These are phyloP conservation scores for Pseudodiploospora longispora DNA, from an alignment of 2,329 filamentous ascomycete genomes.

Conservation along the genomic window DNA sequence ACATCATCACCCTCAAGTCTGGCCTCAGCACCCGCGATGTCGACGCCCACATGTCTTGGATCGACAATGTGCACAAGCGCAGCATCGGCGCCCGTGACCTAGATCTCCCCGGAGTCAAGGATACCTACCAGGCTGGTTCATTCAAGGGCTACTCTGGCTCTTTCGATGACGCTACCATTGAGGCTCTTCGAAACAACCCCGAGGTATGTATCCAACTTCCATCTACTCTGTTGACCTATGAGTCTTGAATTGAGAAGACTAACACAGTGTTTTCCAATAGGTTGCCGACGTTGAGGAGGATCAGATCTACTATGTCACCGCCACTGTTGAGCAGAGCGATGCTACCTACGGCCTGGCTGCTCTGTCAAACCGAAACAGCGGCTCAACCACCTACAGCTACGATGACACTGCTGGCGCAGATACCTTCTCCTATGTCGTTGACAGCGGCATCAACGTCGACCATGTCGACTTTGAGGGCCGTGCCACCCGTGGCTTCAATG, in stretches of 20 bases:
- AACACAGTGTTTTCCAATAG: conserved; percentile 10
- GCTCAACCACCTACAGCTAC: conserved; percentile 31
- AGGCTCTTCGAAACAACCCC: conserved; percentile 28
- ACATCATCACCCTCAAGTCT: conserved; percentile 38
- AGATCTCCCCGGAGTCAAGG: conserved; percentile 22
- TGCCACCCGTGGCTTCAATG: conserved; percentile 30
- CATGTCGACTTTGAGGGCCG: conserved; percentile 39
- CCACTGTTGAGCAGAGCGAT: conserved; percentile 22
- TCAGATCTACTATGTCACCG: conserved; percentile 17
- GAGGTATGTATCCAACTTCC: conserved; percentile 23
- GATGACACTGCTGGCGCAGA: conserved; percentile 31
- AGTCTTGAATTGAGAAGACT: background rate
- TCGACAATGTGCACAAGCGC: conserved; percentile 22
- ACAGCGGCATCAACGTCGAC: conserved; percentile 41
- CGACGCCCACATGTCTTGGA: conserved; percentile 26
- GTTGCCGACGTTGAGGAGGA: conserved; percentile 26
- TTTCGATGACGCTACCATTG: conserved; percentile 33
- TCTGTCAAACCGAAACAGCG: conserved; percentile 32
- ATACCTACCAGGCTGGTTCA: conserved; percentile 22
- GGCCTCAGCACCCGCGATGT: conserved; percentile 22
- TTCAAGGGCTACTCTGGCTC: conserved; percentile 34
- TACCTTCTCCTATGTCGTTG: conserved; percentile 45
- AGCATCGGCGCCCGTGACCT: conserved; percentile 25
- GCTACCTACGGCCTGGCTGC: conserved; percentile 37
- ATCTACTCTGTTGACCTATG: background rate